These are phyloP conservation scores for Groenewaldozyma salmanticensis DNA, from an alignment of 805 yeast species.

Conservation along the genomic window DNA sequence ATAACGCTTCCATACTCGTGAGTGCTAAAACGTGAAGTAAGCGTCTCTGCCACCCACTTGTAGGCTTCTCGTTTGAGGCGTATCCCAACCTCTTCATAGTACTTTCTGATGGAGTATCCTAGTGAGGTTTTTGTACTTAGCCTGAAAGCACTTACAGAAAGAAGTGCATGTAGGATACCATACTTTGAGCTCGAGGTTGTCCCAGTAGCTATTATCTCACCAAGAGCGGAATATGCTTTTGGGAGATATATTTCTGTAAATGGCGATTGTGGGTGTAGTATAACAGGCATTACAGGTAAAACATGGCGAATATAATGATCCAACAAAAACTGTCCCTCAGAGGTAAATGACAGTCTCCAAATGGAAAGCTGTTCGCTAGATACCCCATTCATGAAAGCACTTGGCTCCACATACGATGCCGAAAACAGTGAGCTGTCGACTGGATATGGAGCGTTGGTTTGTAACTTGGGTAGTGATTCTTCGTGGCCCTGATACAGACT, in stretches of 20 bases:
- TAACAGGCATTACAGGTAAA: slow-evolving; percentile 69
- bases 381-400: too few relatives aligned
- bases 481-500: too few relatives aligned
- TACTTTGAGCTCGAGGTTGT: slow-evolving; percentile 65
- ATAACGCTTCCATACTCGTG: slow-evolving; percentile 78
- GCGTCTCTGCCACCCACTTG: slow-evolving; percentile 50
- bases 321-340: slow-evolving; percentile 61
- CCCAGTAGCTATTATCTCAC: slow-evolving; percentile 69
- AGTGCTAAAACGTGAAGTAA: slow-evolving; percentile 36
- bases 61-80: slow-evolving; percentile 68
- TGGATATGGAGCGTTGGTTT: too few relatives aligned
- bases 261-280: slow-evolving; percentile 65
- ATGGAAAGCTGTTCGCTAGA: too few relatives aligned
- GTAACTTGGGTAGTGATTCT: too few relatives aligned
- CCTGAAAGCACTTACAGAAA: slow-evolving; percentile 78
- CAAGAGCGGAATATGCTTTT: slow-evolving; percentile 69
- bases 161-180: slow-evolving; percentile 64
- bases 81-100: slow-evolving; percentile 62
- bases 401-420: too few relatives aligned
- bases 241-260: slow-evolving; percentile 84
- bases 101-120: slow-evolving; percentile 58
- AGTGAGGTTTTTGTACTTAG: slow-evolving; percentile 61
- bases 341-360: too few relatives aligned
- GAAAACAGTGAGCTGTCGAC: too few relatives aligned
- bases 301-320: slow-evolving; percentile 67